Base-by-base conservation (phyloP, 257 asterid genomes). In the Solanum ossicruentum region DNA sequence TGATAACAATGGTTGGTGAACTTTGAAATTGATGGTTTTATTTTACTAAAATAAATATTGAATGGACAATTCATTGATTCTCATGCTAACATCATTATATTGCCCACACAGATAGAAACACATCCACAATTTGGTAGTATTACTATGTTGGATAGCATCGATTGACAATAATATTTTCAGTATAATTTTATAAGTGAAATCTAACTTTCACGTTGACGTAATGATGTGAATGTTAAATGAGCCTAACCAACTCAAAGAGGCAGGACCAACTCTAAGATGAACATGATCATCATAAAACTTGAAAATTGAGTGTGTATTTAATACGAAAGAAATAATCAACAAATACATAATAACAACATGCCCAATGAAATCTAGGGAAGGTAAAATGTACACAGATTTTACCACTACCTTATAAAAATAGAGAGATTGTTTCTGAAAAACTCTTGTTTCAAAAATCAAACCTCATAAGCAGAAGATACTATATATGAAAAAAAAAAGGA, bases 1-100 rank as follows among this genome's bases (percentile, higher is more conserved):
- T 77, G 45, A 77, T 77, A 77, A 77, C 45, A 51, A 77, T 51
- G 21, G 82, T 77, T 77, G 82, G n/a, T 23, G 63, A 77, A 6
- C 39, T 26, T 51, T 77, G 82, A 75, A 21, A 21, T 49, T 75
- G 81, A 73, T 73, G 45, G 61, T 23, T 47, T 13, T 49, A 49
- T 49, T 49, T 65, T 32, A 8, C 49, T 75, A 23, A 43, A 72
- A 75, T 73, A 43, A 72, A 75, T 72, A 47, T n/a, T 47, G 13
- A 49, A 75, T 49, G 58, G 82, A 49, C 45, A 77, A 51, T 77
- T 77, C 47, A 75, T 47, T 75, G 43, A 75, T 75, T 75, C 45
- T 75, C 82, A 75, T 75, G 61, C 61, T 73, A 32, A 49, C 61
- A 75, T 77, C 45, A 51, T 39, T 69, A 39, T 12, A 73, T 23